Percentiles rank a stretch among this genome's conserved stretches.
These are phyloP conservation scores for Albugo laibachii DNA, from an alignment of 352 stramenopile species.

Conservation along the genomic window DNA sequence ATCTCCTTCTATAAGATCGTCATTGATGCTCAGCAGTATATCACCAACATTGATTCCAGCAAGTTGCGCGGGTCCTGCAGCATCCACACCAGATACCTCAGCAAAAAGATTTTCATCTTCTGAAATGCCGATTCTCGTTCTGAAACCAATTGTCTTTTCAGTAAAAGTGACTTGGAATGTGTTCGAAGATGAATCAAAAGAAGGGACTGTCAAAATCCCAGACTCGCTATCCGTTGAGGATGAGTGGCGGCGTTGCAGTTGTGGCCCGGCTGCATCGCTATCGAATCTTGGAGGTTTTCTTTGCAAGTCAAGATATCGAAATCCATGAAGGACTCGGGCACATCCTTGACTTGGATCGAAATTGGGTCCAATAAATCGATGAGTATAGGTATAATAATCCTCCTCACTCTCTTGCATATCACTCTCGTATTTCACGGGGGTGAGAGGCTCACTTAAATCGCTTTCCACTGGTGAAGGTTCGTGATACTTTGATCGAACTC, in stretches of 20 bases:
- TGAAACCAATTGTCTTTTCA: constrained; percentile 29
- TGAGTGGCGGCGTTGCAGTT: constrained; percentile 10
- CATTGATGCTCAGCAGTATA: constrained; percentile 38
- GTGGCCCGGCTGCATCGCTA: constrained; percentile 21
- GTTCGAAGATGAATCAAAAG: constrained; percentile 21
- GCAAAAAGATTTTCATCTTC: constrained; percentile 28
- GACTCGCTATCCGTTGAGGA: constrained; percentile 17
- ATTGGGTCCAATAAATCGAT: constrained; percentile 48
- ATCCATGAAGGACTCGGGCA: constrained; percentile 22
- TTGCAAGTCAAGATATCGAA: constrained; percentile 40
- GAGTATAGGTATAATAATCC: not conserved
- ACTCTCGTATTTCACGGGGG: no score
- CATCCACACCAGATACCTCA: constrained; percentile 30
- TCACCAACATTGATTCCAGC: constrained; percentile 34
- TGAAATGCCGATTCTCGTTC: constrained; percentile 25
- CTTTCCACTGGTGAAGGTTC: no score
- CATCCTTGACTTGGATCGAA: constrained; percentile 17
- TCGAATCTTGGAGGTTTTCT: constrained; percentile 39
- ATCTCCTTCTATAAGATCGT: constrained; percentile 28
- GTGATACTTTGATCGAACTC: no score
- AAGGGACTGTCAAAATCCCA: constrained; percentile 4
- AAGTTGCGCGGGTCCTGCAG: constrained; percentile 25
- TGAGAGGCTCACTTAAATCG: no score
- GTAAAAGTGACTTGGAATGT: constrained; percentile 46
- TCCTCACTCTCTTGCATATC: no score